These are phyloP conservation scores for Didymella sp. DNA, from an alignment of 2,329 filamentous ascomycete species.

Conservation along the genomic window DNA sequence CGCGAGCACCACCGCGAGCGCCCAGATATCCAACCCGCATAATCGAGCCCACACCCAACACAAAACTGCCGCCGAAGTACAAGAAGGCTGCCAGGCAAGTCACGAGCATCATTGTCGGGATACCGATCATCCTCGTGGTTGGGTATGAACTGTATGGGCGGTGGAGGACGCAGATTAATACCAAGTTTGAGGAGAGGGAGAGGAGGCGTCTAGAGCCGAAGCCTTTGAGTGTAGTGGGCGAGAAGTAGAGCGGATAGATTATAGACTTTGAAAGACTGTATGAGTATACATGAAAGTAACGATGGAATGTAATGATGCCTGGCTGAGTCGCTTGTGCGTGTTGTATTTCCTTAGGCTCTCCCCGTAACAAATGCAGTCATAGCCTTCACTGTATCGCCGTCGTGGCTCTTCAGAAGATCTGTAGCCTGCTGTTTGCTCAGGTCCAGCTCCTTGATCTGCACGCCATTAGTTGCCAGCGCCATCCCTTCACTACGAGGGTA, in stretches of 20 bases:
- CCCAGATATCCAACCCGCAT: constrained; percentile 20
- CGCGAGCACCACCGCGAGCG: constrained; percentile 11
- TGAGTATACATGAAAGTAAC: neutral
- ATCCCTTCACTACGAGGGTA: constrained; percentile 19
- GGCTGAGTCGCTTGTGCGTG: neutral
- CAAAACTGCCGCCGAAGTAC: constrained; percentile 41
- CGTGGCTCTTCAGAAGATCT: constrained; percentile 73
- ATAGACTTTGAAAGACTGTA: no score
- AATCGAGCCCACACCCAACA: constrained; percentile 32
- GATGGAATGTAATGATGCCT: neutral
- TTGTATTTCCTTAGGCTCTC: neutral
- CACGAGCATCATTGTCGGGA: constrained; percentile 44
- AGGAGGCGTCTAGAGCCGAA: neutral
- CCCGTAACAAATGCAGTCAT: constrained; percentile 65
- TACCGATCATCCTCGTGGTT: constrained; percentile 45
- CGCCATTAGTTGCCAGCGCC: constrained; percentile 7
- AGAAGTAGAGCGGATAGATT: no score
- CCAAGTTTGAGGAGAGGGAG: constrained; percentile 24
- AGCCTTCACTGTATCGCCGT: constrained; percentile 72
- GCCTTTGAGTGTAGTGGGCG: constrained; percentile 1
- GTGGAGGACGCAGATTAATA: constrained; percentile 27
- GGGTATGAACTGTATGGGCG: constrained; percentile 43
- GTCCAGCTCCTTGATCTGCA: constrained; percentile 70
- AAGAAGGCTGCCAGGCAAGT: constrained; percentile 41
- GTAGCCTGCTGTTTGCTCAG: constrained; percentile 74